Evolutionary conservation across 208 protist species (phyloP).

Genomic region (Tritrichomonas musculus): DNA sequence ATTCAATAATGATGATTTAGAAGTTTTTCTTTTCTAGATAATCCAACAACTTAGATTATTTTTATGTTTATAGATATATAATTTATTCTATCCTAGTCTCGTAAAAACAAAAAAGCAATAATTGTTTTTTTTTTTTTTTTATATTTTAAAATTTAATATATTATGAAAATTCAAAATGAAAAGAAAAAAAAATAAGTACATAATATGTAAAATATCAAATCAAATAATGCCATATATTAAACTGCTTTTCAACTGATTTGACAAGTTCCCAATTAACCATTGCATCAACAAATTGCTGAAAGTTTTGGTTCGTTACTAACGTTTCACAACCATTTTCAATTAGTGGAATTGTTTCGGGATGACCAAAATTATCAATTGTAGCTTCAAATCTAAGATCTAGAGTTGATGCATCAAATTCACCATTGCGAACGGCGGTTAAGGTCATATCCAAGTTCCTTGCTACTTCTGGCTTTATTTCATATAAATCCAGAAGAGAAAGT

Average conservation of each 20-base stretch:
- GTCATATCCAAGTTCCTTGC: background rate
- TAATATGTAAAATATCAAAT: too few species aligned
- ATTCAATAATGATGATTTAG: too few species aligned
- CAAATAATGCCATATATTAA: background rate
- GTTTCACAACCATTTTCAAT: conserved; percentile 34
- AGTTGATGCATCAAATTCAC: background rate
- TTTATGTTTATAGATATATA: too few species aligned
- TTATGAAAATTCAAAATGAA: too few species aligned
- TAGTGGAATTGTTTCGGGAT: conserved; percentile 36
- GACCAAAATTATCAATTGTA: conserved; percentile 35
- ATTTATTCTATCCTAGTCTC: too few species aligned
- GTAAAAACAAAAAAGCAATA: too few species aligned
- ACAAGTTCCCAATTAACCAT: background rate
- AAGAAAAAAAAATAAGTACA: too few species aligned
- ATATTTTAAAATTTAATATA: too few species aligned
- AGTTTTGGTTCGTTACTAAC: conserved; percentile 46
- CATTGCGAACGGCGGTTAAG: background rate
- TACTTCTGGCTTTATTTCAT: conserved; percentile 41
- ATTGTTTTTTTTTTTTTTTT: too few species aligned
- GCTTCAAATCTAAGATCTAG: background rate
- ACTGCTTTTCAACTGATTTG: background rate
- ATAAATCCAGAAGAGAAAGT: conserved; percentile 23
- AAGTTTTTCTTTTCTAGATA: too few species aligned
- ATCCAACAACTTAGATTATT: too few species aligned
- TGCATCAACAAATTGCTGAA: conserved; percentile 43